Conservation (phyloP, 2,329 filamentous ascomycete species). For the Fusarium chuoi region DNA sequence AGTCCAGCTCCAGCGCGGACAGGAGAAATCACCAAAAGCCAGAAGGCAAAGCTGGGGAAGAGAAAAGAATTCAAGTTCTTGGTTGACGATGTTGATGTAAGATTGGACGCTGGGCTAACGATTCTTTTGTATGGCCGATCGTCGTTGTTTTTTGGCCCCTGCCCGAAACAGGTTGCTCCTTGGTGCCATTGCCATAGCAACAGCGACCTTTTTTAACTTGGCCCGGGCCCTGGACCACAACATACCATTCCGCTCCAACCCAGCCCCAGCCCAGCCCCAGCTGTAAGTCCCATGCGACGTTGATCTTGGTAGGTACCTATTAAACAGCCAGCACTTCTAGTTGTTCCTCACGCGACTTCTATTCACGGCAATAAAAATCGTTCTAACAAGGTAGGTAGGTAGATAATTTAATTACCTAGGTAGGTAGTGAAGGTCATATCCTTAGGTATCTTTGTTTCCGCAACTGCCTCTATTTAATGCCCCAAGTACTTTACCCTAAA, state of each 20-base stretch:
- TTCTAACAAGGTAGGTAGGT: background rate
- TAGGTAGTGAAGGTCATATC: background rate
- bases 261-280: background rate
- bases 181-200: constrained; percentile 36
- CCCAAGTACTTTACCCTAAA: background rate
- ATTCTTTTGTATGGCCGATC: constrained; percentile 30
- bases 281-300: background rate
- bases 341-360: background rate
- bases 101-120: constrained; percentile 24
- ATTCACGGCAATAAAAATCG: background rate
- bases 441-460: background rate
- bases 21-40: constrained; percentile 31
- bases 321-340: background rate
- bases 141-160: constrained; percentile 30
- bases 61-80: constrained; percentile 37
- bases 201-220: background rate
- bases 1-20: constrained; percentile 32
- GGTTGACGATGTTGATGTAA: constrained; percentile 34
- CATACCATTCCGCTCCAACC: constrained; percentile 15
- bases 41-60: constrained; percentile 22
- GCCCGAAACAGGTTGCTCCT: constrained; percentile 40
- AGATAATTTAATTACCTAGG: no score
- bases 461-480: background rate
- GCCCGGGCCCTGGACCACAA: constrained; percentile 1
- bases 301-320: background rate